phyloP scores from a whole-genome alignment of 2,329 filamentous ascomycete species.

The Colletotrichum somersetense region DNA sequence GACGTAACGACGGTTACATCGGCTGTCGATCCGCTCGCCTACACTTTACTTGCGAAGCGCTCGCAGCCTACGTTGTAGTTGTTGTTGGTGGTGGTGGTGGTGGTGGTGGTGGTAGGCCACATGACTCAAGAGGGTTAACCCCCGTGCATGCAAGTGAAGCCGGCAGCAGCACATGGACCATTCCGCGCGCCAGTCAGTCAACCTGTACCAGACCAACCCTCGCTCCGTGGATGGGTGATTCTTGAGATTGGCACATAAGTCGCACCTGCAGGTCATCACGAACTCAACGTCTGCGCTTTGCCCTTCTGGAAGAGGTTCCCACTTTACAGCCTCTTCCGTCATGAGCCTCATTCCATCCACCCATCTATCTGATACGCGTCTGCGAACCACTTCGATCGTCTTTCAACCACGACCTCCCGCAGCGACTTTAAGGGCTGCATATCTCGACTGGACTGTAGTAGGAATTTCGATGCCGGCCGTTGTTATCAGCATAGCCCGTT shows the following conservation, averaged over 20 bases:
- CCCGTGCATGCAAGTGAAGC: constrained; percentile 29
- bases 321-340: constrained; percentile 25
- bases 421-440: background rate
- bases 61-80: background rate
- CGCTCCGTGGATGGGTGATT: background rate
- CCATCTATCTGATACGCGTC: background rate
- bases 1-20: background rate
- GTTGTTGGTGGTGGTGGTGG: too few species aligned
- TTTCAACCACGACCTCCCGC: background rate
- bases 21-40: constrained; percentile 8
- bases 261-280: constrained; percentile 16
- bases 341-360: constrained; percentile 23
- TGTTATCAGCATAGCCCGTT: background rate
- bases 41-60: constrained; percentile 1
- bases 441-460: background rate
- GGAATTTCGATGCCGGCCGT: background rate
- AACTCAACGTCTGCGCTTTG: constrained; percentile 19
- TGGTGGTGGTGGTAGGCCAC: background rate
- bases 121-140: constrained; percentile 8
- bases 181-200: constrained; percentile 13
- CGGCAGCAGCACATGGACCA: constrained; percentile 5
- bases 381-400: background rate
- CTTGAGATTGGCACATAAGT: background rate
- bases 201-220: too few species aligned
- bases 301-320: constrained; percentile 22